Conservation (phyloP, 1,139 yeast genomes). For the Saccharomyces hybrid region DNA sequence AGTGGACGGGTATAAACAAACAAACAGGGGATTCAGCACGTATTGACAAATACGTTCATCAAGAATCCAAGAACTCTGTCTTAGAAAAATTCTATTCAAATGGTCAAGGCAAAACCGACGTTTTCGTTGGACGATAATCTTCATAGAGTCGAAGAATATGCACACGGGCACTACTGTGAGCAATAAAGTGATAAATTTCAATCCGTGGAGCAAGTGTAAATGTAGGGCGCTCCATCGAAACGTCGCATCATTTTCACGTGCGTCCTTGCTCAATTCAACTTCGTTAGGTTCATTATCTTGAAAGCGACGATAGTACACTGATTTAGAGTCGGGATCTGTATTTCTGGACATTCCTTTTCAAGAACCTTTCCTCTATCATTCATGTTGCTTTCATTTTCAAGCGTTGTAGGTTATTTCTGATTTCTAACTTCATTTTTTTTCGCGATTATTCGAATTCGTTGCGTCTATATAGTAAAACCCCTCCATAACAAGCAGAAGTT, state of each 20-base stretch:
- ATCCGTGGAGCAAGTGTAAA: neutral
- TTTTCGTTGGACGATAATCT: neutral
- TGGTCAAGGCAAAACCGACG: conserved; percentile 6
- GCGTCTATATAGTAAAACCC: no score
- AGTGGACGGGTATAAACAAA: conserved; percentile 2
- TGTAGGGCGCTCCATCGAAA: neutral
- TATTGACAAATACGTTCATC: conserved; percentile 8
- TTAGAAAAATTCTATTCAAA: conserved; percentile 12
- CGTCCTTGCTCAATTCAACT: neutral
- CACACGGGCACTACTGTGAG: conserved; percentile 6
- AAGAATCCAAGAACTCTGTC: conserved; percentile 14
- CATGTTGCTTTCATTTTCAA: neutral
- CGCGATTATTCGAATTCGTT: no score
- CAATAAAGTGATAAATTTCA: neutral
- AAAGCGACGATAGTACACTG: neutral
- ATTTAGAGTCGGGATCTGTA: neutral
- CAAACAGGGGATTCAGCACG: conserved; percentile 16
- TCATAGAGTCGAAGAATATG: neutral
- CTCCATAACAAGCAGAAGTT: no score
- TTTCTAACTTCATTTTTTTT: neutral
- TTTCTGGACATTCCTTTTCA: conserved; percentile 1
- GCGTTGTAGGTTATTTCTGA: neutral
- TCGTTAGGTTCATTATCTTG: neutral
- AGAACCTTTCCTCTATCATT: neutral
- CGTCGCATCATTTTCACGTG: neutral